Base-by-base conservation (phyloP, 2,329 filamentous ascomycete genomes). In the Sporothrix luriei region DNA sequence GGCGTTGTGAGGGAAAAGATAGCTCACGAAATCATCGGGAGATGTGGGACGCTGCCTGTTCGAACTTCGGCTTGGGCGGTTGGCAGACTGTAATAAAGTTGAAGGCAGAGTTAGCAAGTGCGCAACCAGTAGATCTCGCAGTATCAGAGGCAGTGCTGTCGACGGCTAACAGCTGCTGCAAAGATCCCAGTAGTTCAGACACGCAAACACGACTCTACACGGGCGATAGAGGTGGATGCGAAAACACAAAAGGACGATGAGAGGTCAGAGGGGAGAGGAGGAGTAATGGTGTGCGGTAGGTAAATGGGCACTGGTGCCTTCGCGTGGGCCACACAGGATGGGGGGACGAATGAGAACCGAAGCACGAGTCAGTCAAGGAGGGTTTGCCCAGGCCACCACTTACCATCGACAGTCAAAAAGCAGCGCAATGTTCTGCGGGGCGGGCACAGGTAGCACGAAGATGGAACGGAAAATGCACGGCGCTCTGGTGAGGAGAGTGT, bases 31-130 rank as follows among this genome's bases (percentile, higher is more conserved):
- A 16, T 66, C 69, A 14, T 11, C n/a, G 19, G 49, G 26, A 16
- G 65, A 49, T 9, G 51, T 21, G 19, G 43, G 52, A 10, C 64
- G 64, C n/a, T 52, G 70, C 68, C 70, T 46, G 43, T 46, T 54
- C 21, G 65, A 49, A 11, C 59, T 29, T n/a, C 57, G 65, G 57
- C 46, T 65, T 6, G 65, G 51, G 49, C 43, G 51, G 51, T 70
- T 43, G 68, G 68, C 68, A 59, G 70, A 71, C 70, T 71, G 40
- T 29, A 14, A 21, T 52, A 29, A 26, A 14, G n/a, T 11, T 51
- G 24, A 59, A 4, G 33, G 33, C 21, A 9, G 3, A 6, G 43
- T 69, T 38, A 65, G 68, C 19, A 26, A 13, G 26, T 49, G 54
- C 14, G 40, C 64, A 11, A 49, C n/a, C 26, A 21, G 26, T 10